Base-by-base conservation (phyloP, 805 yeast genomes). In the Groenewaldozyma salmanticensis region DNA sequence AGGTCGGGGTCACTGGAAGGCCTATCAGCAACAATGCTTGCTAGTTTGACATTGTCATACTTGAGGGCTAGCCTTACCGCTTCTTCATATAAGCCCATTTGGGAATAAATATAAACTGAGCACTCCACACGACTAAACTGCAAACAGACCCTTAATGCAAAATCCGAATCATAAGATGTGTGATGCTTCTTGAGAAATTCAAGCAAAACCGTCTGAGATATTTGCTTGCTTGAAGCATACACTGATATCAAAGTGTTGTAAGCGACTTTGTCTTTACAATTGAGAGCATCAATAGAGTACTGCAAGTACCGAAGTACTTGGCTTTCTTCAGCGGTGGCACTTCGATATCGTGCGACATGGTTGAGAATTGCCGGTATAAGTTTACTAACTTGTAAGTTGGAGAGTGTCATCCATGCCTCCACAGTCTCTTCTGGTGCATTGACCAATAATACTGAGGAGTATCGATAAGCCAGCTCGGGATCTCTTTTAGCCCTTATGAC, bases 1-100 rank as follows among this genome's bases (percentile, higher is more conserved):
- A 74, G 57, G 32, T 66, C 67, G 27, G 66, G 68, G 42, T 71
- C 70, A 21, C 66, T 68, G n/a, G 52, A 59, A n/a, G 72, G 70
- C 45, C 68, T 69, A 45, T 76, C 79, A 2, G 82, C 81, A 6
- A 76, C 69, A 2, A 67, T 56, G 21, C 70, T 67, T 1, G 81
- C 88, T 34, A 75, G 62, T 19, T 77, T 79, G 4, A 76, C 60
- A 50, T 80, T 62, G 27, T 74, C 73, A 45, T 75, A 62, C 3
- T 73, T 69, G 35, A 92, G 63, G 0, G 96, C 90, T 42, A 92
- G 58, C 37, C 69, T 68, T 27, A 88, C 75, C 0, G 97, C 96
- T 40, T 83, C 87, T 45, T 86, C 94, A 54, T 71, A 83, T 35
- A 82, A 67, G 3, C 70, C 74, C 59, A 85, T 61, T 38, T 74